Percentiles rank a stretch among this genome's conserved stretches.
phyloP scores from a whole-genome alignment of 257 asterid species.

The Primulina huaijiensis region DNA sequence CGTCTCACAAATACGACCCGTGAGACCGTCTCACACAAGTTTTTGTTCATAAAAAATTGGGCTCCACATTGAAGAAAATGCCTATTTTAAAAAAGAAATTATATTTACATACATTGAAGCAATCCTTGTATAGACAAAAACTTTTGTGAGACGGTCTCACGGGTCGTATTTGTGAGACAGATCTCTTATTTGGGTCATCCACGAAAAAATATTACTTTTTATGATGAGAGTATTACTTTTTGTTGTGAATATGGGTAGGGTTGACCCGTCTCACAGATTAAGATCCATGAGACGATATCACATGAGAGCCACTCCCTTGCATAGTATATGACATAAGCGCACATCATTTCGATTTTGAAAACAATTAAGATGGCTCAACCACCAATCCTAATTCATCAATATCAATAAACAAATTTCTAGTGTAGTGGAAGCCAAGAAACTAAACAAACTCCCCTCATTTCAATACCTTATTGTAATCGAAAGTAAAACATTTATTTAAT shows the following conservation, averaged over 20 bases:
- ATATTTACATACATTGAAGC: neutral
- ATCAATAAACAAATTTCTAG: constrained; percentile 64
- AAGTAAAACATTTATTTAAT: constrained; percentile 11
- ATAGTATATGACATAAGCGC: neutral
- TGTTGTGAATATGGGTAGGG: too few species aligned
- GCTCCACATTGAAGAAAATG: neutral
- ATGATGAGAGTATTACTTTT: too few species aligned
- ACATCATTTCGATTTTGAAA: constrained; percentile 12
- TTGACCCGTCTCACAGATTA: too few species aligned
- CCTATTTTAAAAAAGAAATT: neutral
- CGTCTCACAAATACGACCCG: too few species aligned
- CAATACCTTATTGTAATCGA: constrained; percentile 21
- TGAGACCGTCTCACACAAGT: too few species aligned
- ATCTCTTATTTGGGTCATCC: too few species aligned
- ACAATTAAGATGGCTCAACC: constrained; percentile 47
- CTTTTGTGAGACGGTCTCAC: too few species aligned
- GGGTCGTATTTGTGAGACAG: too few species aligned
- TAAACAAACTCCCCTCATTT: constrained; percentile 40
- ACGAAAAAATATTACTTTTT: too few species aligned
- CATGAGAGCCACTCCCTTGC: too few species aligned
- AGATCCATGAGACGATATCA: too few species aligned
- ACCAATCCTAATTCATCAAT: constrained; percentile 48
- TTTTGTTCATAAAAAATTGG: neutral
- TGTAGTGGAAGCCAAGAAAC: constrained; percentile 93
- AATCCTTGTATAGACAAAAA: neutral